Evolutionary conservation across 257 asterid species (phyloP).

Genomic region (Ophiorrhiza pumila): DNA sequence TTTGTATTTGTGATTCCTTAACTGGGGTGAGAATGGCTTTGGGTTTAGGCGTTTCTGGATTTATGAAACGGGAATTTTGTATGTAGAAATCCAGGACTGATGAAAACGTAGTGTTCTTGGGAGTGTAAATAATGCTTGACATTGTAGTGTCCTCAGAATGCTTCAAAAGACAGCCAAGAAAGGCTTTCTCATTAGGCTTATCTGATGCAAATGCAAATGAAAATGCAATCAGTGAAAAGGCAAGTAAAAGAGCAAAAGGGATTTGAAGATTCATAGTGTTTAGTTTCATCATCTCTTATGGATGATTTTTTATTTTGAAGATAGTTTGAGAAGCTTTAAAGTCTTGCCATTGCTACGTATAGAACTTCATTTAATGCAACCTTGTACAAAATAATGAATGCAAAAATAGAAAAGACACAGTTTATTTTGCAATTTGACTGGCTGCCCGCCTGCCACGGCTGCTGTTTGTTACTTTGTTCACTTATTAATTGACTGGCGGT

Average conservation of each 20-base stretch:
- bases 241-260: background rate
- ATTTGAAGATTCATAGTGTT: background rate
- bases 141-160: background rate
- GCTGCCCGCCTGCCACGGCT: no score
- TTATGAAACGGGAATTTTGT: background rate
- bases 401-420: background rate
- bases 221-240: background rate
- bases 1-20: background rate
- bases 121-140: conserved; percentile 12
- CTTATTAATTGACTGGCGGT: no score
- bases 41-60: background rate
- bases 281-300: no score
- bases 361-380: no score
- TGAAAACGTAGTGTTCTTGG: background rate
- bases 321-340: background rate
- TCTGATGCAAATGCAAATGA: background rate
- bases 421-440: no score
- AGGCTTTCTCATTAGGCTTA: background rate
- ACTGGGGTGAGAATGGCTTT: background rate
- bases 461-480: no score
- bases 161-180: background rate
- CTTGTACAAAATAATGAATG: background rate
- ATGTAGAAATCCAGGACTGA: background rate
- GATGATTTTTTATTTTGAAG: background rate
- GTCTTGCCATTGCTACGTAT: background rate